Percentiles rank a stretch among this genome's conserved stretches.
Evolutionary conservation across 116 monocot species (phyloP).

Genomic region (Dioscorea cayenensis): DNA sequence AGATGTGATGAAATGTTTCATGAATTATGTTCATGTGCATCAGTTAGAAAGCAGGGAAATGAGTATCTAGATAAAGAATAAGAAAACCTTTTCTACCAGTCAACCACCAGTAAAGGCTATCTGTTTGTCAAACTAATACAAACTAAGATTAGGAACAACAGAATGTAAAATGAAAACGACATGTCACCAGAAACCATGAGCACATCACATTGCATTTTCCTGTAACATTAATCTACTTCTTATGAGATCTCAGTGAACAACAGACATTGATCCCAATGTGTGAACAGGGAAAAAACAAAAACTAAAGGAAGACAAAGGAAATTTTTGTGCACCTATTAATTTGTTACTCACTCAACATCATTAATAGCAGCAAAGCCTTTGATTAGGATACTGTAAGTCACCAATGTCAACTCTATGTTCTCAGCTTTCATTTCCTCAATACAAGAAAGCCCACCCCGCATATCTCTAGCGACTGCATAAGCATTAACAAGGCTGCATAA

Average conservation of each 20-base stretch:
- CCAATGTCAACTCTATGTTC: conserved; percentile 74
- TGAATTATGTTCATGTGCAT: background rate
- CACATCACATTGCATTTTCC: background rate
- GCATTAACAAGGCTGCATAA: conserved; percentile 99
- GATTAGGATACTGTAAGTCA: conserved; percentile 88
- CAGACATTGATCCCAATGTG: no score
- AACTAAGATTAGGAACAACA: no score
- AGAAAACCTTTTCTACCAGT: no score
- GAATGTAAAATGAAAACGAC: background rate
- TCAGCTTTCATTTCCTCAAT: conserved; percentile 89
- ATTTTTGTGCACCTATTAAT: conserved; percentile 6
- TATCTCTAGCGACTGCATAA: conserved; percentile 99
- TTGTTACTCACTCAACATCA: conserved; percentile 63
- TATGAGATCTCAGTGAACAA: no score
- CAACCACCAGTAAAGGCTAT: no score
- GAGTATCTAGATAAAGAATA: no score
- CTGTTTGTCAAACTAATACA: no score
- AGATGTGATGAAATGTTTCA: background rate
- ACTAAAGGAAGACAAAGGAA: background rate
- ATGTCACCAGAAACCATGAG: background rate
- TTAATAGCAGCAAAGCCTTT: conserved; percentile 68
- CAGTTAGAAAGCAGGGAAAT: background rate
- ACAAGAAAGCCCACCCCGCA: conserved; percentile 88
- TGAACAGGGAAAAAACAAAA: no score
- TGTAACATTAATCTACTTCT: no score